phyloP scores from a whole-genome alignment of 2,329 filamentous ascomycete species.

The Epichloe uncinata region DNA sequence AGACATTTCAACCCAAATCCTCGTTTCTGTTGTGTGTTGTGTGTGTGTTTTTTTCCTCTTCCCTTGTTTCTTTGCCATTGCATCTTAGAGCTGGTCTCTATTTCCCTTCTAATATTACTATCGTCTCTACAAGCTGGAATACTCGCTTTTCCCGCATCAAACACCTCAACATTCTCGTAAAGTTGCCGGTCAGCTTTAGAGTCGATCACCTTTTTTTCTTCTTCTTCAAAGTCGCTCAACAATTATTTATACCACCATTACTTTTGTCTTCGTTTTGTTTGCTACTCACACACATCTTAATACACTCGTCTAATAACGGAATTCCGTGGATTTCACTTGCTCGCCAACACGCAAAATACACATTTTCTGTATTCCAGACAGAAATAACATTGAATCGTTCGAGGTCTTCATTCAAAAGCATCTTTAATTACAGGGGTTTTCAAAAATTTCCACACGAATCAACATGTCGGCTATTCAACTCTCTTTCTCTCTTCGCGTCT shows the following conservation, averaged over 20 bases:
- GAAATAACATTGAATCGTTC: constrained; percentile 10
- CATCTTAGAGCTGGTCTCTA: constrained; percentile 42
- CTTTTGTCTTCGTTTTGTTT: constrained; percentile 2
- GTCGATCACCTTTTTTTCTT: constrained; percentile 10
- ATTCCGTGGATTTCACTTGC: constrained; percentile 42
- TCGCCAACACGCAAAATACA: constrained; percentile 25
- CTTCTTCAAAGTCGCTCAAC: constrained; percentile 6
- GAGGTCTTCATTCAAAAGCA: constrained; percentile 14
- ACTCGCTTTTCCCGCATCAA: constrained; percentile 3
- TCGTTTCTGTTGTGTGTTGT: constrained; percentile 32
- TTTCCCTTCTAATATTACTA: constrained; percentile 21
- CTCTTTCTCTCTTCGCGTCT: constrained; percentile 91
- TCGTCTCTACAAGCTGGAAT: constrained; percentile 9
- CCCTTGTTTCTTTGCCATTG: constrained; percentile 25
- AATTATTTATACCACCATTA: constrained; percentile 9
- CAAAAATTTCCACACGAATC: constrained; percentile 15
- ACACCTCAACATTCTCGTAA: constrained; percentile 1
- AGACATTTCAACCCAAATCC: constrained; percentile 43
- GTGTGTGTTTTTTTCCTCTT: constrained; percentile 21
- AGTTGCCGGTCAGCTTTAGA: constrained; percentile 31
- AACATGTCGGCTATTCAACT: constrained; percentile 87
- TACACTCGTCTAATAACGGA: constrained; percentile 31
- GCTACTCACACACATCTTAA: constrained; percentile 12
- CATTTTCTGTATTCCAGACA: constrained; percentile 1
- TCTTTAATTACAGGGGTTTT: background rate